These are phyloP conservation scores for Pholiota molesta DNA, from an alignment of 768 basidiomycete genomes.

Conservation along the genomic window DNA sequence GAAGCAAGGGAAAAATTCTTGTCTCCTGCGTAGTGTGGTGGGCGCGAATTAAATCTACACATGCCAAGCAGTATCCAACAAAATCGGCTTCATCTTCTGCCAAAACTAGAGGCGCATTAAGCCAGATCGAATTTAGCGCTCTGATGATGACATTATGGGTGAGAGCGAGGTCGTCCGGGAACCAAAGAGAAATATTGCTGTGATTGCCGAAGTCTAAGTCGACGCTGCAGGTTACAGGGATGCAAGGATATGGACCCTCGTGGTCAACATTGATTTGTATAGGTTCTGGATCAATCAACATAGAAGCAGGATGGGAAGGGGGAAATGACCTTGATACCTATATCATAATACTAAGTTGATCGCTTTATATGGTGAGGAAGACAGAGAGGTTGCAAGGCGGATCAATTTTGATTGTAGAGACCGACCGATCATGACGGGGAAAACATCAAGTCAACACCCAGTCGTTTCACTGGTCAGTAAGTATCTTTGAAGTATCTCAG, in stretches of 20 bases:
- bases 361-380: not conserved
- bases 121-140: conserved; percentile 22
- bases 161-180: conserved; percentile 19
- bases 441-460: too few species aligned
- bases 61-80: conserved; percentile 16
- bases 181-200: conserved; percentile 13
- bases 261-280: not conserved
- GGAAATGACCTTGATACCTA: too few species aligned
- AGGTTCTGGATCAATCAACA: not conserved
- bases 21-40: conserved; percentile 17
- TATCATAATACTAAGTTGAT: too few species aligned
- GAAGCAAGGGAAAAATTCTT: conserved; percentile 16
- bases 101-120: conserved; percentile 20
- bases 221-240: conserved; percentile 4
- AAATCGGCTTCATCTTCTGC: conserved; percentile 15
- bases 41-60: conserved; percentile 11
- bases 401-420: too few species aligned
- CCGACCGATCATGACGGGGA: too few species aligned
- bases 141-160: conserved; percentile 25
- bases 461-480: too few species aligned
- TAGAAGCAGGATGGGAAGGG: not conserved
- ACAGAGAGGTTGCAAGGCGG: too few species aligned
- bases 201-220: conserved; percentile 13
- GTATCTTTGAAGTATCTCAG: too few species aligned
- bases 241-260: conserved; percentile 9